These are phyloP conservation scores for Ulmus americana DNA, from an alignment of 331 rosid genomes.

Conservation along the genomic window DNA sequence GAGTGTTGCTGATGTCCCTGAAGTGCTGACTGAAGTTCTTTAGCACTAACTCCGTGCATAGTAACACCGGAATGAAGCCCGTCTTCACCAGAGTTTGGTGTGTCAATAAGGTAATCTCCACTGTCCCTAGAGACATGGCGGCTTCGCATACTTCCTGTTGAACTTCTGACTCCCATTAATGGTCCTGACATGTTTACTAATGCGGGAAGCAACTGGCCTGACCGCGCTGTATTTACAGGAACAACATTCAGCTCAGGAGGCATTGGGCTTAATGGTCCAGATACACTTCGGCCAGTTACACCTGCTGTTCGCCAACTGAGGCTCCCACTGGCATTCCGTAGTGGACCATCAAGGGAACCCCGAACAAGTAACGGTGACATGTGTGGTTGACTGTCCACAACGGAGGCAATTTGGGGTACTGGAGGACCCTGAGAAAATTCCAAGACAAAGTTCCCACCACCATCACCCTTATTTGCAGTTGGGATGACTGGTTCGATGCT, in stretches of 20 bases:
- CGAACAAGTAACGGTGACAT: conserved; percentile 99
- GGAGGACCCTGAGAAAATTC: conserved; percentile 99
- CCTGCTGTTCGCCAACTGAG: conserved; percentile 98
- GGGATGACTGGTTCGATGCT: conserved; percentile 68
- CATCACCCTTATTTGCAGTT: conserved; percentile 63
- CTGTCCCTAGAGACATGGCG: conserved; percentile 98
- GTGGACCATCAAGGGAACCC: conserved; percentile 97
- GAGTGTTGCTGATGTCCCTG: conserved; percentile 99
- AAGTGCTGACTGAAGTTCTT: conserved; percentile 95
- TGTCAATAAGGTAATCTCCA: conserved; percentile 94
- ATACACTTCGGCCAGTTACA: conserved; percentile 90
- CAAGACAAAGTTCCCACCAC: conserved; percentile 66
- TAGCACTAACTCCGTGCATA: conserved; percentile 70
- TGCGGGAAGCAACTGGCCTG: conserved; percentile 93
- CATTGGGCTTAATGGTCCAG: conserved; percentile 97
- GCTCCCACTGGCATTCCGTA: conserved; percentile 95
- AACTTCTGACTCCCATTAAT: conserved; percentile 94
- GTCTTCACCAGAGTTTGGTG: conserved; percentile 97
- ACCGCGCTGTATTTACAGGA: conserved; percentile 82
- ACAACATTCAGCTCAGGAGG: conserved; percentile 88
- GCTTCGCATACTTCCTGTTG: conserved; percentile 93
- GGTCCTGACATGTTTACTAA: conserved; percentile 99
- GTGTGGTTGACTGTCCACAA: conserved; percentile 90
- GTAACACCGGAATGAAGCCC: conserved; percentile 61
- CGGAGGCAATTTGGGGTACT: conserved; percentile 76